A percentile compares a stretch with the other conserved stretches of the same genome.
phyloP scores from a whole-genome alignment of 768 basidiomycete species.

The Coprinopsis sp. region DNA sequence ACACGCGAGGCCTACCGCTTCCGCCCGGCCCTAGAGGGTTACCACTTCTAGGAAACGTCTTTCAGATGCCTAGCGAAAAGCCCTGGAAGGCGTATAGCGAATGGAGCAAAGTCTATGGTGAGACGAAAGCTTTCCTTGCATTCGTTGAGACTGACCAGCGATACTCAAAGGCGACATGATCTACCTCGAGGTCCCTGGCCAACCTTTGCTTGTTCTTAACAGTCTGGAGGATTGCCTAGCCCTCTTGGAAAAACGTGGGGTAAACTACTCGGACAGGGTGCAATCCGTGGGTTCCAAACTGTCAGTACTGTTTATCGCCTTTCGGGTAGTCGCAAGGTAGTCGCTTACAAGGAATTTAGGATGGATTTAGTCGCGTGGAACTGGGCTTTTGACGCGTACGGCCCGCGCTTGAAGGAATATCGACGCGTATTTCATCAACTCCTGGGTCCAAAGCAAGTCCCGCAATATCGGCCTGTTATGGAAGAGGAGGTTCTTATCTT shows the following conservation, averaged over 20 bases:
- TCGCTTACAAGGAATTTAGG: background rate
- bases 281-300: constrained; percentile 4
- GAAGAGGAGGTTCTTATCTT: constrained; percentile 33
- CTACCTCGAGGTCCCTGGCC: constrained; percentile 5
- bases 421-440: constrained; percentile 41
- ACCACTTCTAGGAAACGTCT: background rate
- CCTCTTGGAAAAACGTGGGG: constrained; percentile 5
- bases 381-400: constrained; percentile 34
- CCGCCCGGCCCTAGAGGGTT: background rate
- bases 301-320: background rate
- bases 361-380: constrained; percentile 34
- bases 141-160: background rate
- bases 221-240: background rate
- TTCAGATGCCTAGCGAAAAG: background rate
- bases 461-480: constrained; percentile 35
- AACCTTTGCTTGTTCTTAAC: constrained; percentile 3
- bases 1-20: background rate
- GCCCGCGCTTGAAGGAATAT: constrained; percentile 35
- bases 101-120: background rate
- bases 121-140: background rate
- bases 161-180: constrained; percentile 3
- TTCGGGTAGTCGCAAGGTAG: background rate
- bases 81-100: background rate
- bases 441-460: constrained; percentile 31
- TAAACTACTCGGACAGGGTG: constrained; percentile 10